These are phyloP conservation scores for Apiotrichum gracile DNA, from an alignment of 1,284 basidiomycete genomes.

Conservation along the genomic window DNA sequence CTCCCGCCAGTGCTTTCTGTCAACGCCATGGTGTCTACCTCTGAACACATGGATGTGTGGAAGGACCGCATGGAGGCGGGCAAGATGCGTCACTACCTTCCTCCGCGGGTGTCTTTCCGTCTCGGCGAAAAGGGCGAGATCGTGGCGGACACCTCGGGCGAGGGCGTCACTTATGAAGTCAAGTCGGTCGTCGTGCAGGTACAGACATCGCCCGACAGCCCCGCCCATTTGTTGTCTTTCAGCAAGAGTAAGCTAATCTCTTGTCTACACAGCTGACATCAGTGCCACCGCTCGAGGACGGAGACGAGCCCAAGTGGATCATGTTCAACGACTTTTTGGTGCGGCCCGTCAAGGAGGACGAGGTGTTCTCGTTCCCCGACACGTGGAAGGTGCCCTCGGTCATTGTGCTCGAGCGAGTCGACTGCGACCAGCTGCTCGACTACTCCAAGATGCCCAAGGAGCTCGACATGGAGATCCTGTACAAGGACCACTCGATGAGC, in stretches of 20 bases:
- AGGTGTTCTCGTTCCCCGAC: constrained; percentile 80
- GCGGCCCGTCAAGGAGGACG: constrained; percentile 70
- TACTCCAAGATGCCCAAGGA: constrained; percentile 60
- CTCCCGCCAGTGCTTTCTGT: constrained; percentile 82
- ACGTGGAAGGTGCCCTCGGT: constrained; percentile 93
- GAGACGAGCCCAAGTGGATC: constrained; percentile 65
- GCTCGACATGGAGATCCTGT: constrained; percentile 69
- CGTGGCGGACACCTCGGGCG: constrained; percentile 51
- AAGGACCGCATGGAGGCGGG: constrained; percentile 51
- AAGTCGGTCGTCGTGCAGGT: constrained; percentile 71
- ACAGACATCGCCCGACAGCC: constrained; percentile 61
- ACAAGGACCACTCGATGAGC: constrained; percentile 79
- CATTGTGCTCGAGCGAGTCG: constrained; percentile 75
- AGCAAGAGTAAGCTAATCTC: constrained; percentile 55
- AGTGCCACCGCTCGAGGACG: constrained; percentile 55
- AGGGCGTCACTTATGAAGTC: constrained; percentile 60
- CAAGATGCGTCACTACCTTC: constrained; percentile 31
- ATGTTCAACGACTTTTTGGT: constrained; percentile 98
- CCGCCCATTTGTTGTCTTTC: constrained; percentile 83
- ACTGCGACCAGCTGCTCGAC: constrained; percentile 58
- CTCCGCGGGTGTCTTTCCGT: constrained; percentile 43
- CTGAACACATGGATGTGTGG: constrained; percentile 74
- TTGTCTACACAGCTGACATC: constrained; percentile 30
- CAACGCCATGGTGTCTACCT: constrained; percentile 73
- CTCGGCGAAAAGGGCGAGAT: constrained; percentile 45